Evolutionary conservation across 257 asterid genomes (phyloP), one percentile per base, ranked within the genome.

Genomic region (Cruciata laevipes): DNA sequence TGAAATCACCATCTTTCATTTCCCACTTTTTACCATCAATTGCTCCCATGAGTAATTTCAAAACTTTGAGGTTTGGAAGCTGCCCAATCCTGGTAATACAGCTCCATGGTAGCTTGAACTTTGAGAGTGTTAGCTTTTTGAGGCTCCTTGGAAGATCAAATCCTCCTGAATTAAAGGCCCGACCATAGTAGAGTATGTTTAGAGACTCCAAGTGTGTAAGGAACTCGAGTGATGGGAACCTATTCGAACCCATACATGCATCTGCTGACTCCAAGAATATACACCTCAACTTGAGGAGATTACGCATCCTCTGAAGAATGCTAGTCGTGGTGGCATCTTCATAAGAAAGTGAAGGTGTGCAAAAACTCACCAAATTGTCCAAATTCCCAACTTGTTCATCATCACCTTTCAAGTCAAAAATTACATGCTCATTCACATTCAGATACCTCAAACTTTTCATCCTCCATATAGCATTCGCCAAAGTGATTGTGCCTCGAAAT

Each of bases 381-480:
- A 65, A 42, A n/a, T 23, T 18, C 14, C 25, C 25, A 38, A 10
- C 23, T n/a, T 5, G 2, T 13, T 42, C 14, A 7, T 3, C 58
- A 23, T 23, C 17, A 2, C 14, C 47, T 8, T 40, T 40, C 58
- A 44, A 24, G 0, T 5, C 1, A 21, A 65, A 44, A 42, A 16
- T 16, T 10, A 65, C 69, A 25, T 65, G 69, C n/a, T n/a, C n/a
- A n/a, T n/a, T n/a, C n/a, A n/a, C n/a, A n/a, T 2, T 42, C 27
- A 65, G 57, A 65, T 65, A 37, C 69, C 69, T 65, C 25, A 65
- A 44, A 6, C 58, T 40, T 24, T 23, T n/a, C 69, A 65, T 24
- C 14, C 14, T 18, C 69, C 69, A 65, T 5, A 65, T 14, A 25
- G 24, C 23, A 14, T 44, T 16, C 7, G 37, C 58, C 27, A 65